Conservation (phyloP, 116 monocot species). For the Zostera marina region DNA sequence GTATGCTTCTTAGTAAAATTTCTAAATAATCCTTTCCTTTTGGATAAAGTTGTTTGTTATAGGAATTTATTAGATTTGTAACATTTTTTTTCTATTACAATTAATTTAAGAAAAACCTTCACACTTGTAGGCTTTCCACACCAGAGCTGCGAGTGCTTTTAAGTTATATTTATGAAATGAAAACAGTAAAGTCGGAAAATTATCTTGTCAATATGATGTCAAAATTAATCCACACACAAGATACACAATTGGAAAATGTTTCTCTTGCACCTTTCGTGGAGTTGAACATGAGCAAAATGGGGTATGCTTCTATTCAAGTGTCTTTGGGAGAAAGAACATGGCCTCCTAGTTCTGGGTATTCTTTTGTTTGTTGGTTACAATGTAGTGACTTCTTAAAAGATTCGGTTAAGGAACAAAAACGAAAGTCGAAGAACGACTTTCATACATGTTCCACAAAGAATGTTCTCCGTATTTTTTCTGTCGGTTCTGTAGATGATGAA, state of each 20-base stretch:
- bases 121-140: slow-evolving; percentile 56
- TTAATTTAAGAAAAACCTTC: not conserved
- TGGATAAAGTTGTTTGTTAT: too few species aligned
- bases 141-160: slow-evolving; percentile 75
- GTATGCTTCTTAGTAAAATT: slow-evolving; percentile 17
- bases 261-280: slow-evolving; percentile 87
- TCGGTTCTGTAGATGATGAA: slow-evolving; percentile 69
- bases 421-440: slow-evolving; percentile 16
- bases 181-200: slow-evolving; percentile 48
- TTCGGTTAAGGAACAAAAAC: slow-evolving; percentile 45
- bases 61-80: too few species aligned
- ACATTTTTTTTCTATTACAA: not conserved
- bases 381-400: slow-evolving; percentile 42
- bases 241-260: slow-evolving; percentile 44
- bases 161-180: slow-evolving; percentile 73
- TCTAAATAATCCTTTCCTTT: not conserved
- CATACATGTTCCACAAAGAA: slow-evolving; percentile 26
- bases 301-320: slow-evolving; percentile 88
- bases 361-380: slow-evolving; percentile 98
- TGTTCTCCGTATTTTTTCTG: slow-evolving; percentile 74
- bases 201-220: slow-evolving; percentile 92
- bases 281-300: slow-evolving; percentile 89
- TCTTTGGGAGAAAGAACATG: slow-evolving; percentile 96
- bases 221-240: slow-evolving; percentile 61
- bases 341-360: slow-evolving; percentile 99